Evolutionary conservation across 352 stramenopile genomes (phyloP), one percentile per base, ranked within the genome.

Genomic region (Achlya hypogyna): DNA sequence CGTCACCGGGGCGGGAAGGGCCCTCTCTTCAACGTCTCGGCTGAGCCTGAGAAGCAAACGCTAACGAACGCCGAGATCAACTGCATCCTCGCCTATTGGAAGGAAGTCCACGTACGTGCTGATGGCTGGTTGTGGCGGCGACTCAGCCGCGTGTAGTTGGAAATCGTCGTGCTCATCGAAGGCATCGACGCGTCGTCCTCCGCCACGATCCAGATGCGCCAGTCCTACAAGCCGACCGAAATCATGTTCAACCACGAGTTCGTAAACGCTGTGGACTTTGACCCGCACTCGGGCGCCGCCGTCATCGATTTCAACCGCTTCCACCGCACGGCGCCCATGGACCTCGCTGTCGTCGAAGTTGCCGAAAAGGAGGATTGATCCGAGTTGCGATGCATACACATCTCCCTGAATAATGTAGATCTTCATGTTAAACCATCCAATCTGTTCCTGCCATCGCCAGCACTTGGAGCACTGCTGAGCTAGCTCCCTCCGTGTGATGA

Each of bases 121-220:
- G 6, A 22, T 28, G 22, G 25, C 31, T 25, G 34, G n/a, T 32
- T 38, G 56, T 29, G 56, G 12, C 62, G n/a, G 43, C 25, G 45
- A 23, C 60, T 53, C 25, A 53, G 22, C 31, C 8, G 14, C 18
- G 25, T 73, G 23, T 59, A 98, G 74, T 69, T 97, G 35, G 96
- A 99, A 78, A 85, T 99, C 53, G 86, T 99, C n/a, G 91, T 98
- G 34, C 76, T 98, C 35, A 79, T 98, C 1, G 95, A 99, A 78
- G 95, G 95, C 28, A 98, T 96, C 28, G 95, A 98, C 63, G 91
- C 95, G 28, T 81, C 98, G 32, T 98, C 95, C 23, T 96, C 88
- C n/a, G 79, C 88, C 51, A 96, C 90, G 32, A 92, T 98, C 51
- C 96, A 99, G 71, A 91, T 97, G 51, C 82, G 95, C 22, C 96